phyloP scores from a whole-genome alignment of 2,329 filamentous ascomycete species.

The Neopestalotiopsis sp. region DNA sequence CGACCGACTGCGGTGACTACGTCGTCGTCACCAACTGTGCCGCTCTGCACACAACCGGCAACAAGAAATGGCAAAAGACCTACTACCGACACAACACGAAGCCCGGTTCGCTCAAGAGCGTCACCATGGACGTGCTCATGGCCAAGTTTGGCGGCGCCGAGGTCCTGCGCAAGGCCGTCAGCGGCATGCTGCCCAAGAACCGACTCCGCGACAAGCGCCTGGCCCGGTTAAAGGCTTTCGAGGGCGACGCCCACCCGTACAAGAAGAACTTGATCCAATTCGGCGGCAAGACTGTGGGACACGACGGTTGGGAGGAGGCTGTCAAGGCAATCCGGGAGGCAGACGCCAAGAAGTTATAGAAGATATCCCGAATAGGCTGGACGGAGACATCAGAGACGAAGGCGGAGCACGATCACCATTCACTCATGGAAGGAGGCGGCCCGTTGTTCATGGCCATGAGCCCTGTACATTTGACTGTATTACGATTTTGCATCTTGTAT shows the following conservation, averaged over 20 bases:
- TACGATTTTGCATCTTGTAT: constrained; percentile 9
- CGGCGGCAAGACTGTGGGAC: constrained; percentile 61
- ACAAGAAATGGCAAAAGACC: constrained; percentile 91
- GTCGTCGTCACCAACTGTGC: constrained; percentile 92
- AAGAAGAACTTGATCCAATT: constrained; percentile 84
- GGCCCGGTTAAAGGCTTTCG: constrained; percentile 91
- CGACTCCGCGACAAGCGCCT: constrained; percentile 85
- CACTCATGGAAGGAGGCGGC: neutral
- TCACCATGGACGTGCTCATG: constrained; percentile 96
- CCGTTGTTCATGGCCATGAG: neutral
- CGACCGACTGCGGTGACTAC: constrained; percentile 98
- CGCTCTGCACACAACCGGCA: constrained; percentile 85
- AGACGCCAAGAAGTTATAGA: constrained; percentile 57
- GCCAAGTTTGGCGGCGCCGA: constrained; percentile 89
- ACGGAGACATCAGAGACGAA: neutral
- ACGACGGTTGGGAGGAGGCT: constrained; percentile 58
- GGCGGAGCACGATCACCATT: neutral
- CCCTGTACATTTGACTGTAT: constrained; percentile 18
- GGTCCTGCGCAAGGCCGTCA: constrained; percentile 88
- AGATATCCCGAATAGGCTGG: neutral
- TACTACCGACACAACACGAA: constrained; percentile 96
- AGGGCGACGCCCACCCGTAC: constrained; percentile 91
- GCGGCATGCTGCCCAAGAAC: constrained; percentile 98
- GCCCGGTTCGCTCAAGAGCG: constrained; percentile 82
- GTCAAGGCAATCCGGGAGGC: constrained; percentile 56